Evolutionary conservation across 768 basidiomycete genomes (phyloP).

Genomic region (Russula sp.): DNA sequence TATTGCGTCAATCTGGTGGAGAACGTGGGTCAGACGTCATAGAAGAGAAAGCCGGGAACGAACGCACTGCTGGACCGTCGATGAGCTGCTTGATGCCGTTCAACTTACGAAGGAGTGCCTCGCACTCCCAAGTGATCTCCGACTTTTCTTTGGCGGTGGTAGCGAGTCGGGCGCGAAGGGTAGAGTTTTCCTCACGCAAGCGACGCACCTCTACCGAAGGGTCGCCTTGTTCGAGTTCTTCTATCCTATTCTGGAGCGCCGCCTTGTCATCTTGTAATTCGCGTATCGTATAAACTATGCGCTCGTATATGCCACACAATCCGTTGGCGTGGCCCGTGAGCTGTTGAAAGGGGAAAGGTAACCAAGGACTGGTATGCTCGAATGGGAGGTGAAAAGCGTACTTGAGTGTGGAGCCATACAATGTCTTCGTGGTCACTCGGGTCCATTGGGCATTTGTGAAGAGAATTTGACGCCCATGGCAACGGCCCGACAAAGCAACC

Average conservation of each 20-base stretch:
- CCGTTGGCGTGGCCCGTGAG: slow-evolving; percentile 11
- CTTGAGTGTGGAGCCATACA: slow-evolving; percentile 14
- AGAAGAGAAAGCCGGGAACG: no score
- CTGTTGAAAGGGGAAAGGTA: not conserved
- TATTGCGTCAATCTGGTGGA: not conserved
- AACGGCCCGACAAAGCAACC: not conserved
- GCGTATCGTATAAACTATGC: slow-evolving; percentile 30
- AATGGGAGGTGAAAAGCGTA: not conserved
- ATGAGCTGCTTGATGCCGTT: slow-evolving; percentile 20
- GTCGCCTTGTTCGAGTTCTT: slow-evolving; percentile 40
- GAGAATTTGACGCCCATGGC: not conserved
- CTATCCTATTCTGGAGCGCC: slow-evolving; percentile 35
- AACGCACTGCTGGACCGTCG: slow-evolving; percentile 9
- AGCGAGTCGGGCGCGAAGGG: slow-evolving; percentile 19
- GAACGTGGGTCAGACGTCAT: not conserved
- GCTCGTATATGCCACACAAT: slow-evolving; percentile 36
- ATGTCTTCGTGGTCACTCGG: slow-evolving; percentile 17
- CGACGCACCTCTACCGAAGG: slow-evolving; percentile 25
- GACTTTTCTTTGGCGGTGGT: slow-evolving; percentile 12
- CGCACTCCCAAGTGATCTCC: slow-evolving; percentile 21
- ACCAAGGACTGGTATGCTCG: not conserved
- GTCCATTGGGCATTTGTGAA: slow-evolving; percentile 12
- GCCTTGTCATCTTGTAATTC: slow-evolving; percentile 33
- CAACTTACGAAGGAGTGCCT: slow-evolving; percentile 19
- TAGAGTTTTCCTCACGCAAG: slow-evolving; percentile 26